Evolutionary conservation across 73 alveolate genomes (phyloP), one percentile per base, ranked within the genome.

Genomic region (Paramecium bursaria): DNA sequence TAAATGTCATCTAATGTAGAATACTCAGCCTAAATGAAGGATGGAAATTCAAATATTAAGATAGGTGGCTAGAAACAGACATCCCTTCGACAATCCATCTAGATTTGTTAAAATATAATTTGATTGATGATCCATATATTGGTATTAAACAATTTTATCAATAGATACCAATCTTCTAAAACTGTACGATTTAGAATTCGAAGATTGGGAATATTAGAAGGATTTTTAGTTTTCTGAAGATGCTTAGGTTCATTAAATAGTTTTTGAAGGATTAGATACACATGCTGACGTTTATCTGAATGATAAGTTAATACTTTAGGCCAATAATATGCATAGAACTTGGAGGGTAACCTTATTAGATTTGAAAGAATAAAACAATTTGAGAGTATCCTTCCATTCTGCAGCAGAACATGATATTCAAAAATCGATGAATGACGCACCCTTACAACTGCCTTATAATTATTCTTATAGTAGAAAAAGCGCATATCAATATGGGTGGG

Each of bases 401-500:
- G 92, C 95, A 3, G 92, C 86, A 4, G 10, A 1, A 3, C 90
- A 86, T 75, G 95, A 89, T 57, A 4, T 86, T 1, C 57, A 74
- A 39, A 75, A 85, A 15, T 77, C 82, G 27, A 30, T 61, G 25
- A 46, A 85, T 26, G 73, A 74, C 33, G 48, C 46, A 44, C 86
- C 86, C 3, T 23, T 88, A 6, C 90, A 82, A 22, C 44, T 86
- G 13, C 91, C 87, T 5, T 61, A 46, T 26, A 88, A 88, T 50
- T 88, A 85, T 76, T 55, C 94, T 9, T 74, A 82, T 53, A 85
- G 91, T 10, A 74, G 95, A 75, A 89, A 89, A 57, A 90, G 92
- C 1, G 91, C 95, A 17, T 89, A 89, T 75, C 74, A 89, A 14
- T 89, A 89, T 48, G 95, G 95, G 4, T 89, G 95, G 95, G 95